phyloP scores from a whole-genome alignment of 495 filamentous ascomycete species.

The Lophium mytilinum region DNA sequence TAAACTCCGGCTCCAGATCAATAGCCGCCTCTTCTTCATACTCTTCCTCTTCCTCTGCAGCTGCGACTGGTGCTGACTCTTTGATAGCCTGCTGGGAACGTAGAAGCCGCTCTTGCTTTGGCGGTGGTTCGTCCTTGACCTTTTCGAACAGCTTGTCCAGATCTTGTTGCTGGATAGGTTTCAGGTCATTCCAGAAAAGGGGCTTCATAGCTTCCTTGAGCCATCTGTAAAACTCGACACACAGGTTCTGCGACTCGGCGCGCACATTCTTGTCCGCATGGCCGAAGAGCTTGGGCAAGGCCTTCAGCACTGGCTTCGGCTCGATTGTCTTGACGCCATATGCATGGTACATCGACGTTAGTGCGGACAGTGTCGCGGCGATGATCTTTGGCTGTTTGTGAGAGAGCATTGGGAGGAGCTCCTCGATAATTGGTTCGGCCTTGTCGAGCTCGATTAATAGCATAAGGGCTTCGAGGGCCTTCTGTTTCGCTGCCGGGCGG shows the following conservation, averaged over 20 bases:
- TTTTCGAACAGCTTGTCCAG: slow-evolving; percentile 90
- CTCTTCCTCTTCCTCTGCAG: slow-evolving; percentile 47
- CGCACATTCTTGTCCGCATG: slow-evolving; percentile 99
- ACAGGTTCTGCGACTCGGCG: slow-evolving; percentile 83
- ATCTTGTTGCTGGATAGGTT: slow-evolving; percentile 91
- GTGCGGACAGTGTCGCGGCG: slow-evolving; percentile 69
- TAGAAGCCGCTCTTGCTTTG: slow-evolving; percentile 87
- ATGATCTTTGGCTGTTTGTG: slow-evolving; percentile 94
- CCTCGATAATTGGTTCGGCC: slow-evolving; percentile 78
- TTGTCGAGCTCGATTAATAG: slow-evolving; percentile 87
- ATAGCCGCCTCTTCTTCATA: slow-evolving; percentile 67
- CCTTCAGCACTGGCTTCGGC: slow-evolving; percentile 89
- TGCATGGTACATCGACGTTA: slow-evolving; percentile 79
- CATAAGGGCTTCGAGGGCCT: slow-evolving; percentile 75
- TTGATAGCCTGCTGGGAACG: slow-evolving; percentile 79
- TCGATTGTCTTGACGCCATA: slow-evolving; percentile 96
- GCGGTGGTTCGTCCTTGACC: slow-evolving; percentile 75
- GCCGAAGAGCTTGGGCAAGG: slow-evolving; percentile 81
- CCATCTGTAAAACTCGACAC: slow-evolving; percentile 95
- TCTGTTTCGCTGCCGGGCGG: slow-evolving; percentile 78
- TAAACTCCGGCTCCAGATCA: slow-evolving; percentile 62
- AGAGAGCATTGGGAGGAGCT: slow-evolving; percentile 73
- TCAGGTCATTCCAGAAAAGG: slow-evolving; percentile 92
- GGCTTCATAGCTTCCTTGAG: slow-evolving; percentile 96
- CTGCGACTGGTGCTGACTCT: slow-evolving; percentile 55